phyloP scores from a whole-genome alignment of 2,329 filamentous ascomycete genomes.

The Coniochaeta sp. region DNA sequence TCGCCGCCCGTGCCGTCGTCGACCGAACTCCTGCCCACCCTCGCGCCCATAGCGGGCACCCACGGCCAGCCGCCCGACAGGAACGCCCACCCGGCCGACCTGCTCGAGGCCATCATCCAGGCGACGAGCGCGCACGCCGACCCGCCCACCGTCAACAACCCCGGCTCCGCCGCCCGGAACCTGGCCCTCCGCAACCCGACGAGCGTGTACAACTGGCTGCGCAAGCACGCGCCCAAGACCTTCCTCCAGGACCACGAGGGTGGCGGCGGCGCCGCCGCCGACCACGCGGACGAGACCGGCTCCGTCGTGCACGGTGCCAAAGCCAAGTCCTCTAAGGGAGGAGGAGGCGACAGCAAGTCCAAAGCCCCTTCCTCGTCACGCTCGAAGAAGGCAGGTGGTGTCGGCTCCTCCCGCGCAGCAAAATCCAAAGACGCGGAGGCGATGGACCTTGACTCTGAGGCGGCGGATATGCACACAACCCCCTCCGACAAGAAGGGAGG shows the following conservation, averaged over 20 bases:
- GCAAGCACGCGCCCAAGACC: slow-evolving; percentile 74
- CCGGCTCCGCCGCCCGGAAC: slow-evolving; percentile 40
- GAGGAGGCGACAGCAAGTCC: background rate
- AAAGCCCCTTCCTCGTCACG: background rate
- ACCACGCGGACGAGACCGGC: slow-evolving; percentile 9
- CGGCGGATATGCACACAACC: slow-evolving; percentile 14
- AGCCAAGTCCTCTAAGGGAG: background rate
- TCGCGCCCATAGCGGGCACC: slow-evolving; percentile 40
- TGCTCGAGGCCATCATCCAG: slow-evolving; percentile 26
- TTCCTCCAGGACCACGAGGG: slow-evolving; percentile 71
- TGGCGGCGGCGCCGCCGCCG: slow-evolving; percentile 20
- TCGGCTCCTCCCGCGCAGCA: background rate
- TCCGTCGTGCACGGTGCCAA: background rate
- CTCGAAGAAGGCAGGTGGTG: background rate
- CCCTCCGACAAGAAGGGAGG: slow-evolving; percentile 21
- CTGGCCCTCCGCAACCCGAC: slow-evolving; percentile 69
- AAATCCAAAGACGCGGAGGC: background rate
- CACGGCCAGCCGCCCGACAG: slow-evolving; percentile 21
- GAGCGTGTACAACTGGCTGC: slow-evolving; percentile 93
- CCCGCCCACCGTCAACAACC: slow-evolving; percentile 29
- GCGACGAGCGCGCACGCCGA: slow-evolving; percentile 23
- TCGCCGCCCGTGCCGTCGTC: too few relatives aligned
- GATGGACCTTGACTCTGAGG: slow-evolving; percentile 17
- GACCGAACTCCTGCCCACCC: slow-evolving; percentile 30
- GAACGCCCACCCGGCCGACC: background rate